These are phyloP conservation scores for Gonium pectorale DNA, from an alignment of 139 green algal species.

Conservation along the genomic window DNA sequence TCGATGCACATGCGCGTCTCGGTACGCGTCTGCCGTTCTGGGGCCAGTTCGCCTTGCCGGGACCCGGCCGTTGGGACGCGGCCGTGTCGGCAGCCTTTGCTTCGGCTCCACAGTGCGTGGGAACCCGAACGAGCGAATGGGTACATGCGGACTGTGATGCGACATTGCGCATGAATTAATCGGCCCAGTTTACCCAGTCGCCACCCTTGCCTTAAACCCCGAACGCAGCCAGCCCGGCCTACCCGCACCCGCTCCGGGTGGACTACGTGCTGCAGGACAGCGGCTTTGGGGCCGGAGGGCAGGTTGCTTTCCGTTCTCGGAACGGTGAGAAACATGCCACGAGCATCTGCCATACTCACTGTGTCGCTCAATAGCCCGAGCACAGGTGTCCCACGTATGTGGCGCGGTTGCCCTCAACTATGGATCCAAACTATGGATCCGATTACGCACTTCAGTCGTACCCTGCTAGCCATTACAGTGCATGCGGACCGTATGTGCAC, in stretches of 20 bases:
- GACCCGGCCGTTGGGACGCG: too few species aligned
- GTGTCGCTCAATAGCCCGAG: too few species aligned
- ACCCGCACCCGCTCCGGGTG: conserved; percentile 9
- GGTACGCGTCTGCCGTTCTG: too few species aligned
- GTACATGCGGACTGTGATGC: not conserved
- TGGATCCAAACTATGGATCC: not conserved
- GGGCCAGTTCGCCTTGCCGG: too few species aligned
- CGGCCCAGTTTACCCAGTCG: not conserved
- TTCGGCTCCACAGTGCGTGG: too few species aligned
- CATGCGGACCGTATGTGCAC: too few species aligned
- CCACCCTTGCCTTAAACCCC: not conserved
- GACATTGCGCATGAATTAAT: not conserved
- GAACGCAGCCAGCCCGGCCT: not conserved
- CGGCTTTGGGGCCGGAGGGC: not conserved
- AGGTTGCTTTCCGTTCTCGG: not conserved
- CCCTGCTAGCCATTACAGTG: not conserved
- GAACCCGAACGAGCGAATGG: too few species aligned
- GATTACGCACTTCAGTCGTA: not conserved
- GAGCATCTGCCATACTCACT: not conserved
- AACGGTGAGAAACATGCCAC: not conserved
- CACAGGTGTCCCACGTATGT: not conserved
- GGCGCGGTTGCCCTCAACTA: not conserved
- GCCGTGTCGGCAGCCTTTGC: too few species aligned
- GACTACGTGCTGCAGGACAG: not conserved
- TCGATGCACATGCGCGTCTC: not conserved